phyloP scores from a whole-genome alignment of 768 basidiomycete species.

The Strobilomyces confusus region DNA sequence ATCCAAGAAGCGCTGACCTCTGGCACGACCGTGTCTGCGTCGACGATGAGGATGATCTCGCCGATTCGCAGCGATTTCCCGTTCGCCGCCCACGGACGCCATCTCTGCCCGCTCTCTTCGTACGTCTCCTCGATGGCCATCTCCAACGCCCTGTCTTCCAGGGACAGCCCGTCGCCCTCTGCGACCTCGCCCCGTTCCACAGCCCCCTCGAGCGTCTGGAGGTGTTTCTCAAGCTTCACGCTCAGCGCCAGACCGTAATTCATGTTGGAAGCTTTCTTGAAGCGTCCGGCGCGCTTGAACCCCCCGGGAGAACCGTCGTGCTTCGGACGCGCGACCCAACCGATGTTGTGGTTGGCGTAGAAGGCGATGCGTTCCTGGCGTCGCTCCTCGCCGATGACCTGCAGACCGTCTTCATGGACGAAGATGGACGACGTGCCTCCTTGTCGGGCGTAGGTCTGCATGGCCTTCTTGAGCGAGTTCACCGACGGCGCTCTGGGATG shows the following conservation, averaged over 20 bases:
- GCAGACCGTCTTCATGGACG: conserved; percentile 60
- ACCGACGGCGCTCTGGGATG: conserved; percentile 62
- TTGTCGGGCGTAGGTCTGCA: conserved; percentile 64
- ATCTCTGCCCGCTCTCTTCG: conserved; percentile 52
- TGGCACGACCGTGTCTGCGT: conserved; percentile 86
- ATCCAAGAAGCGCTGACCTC: conserved; percentile 35
- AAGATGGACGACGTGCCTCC: conserved; percentile 57
- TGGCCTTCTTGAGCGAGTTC: conserved; percentile 60
- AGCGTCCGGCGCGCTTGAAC: conserved; percentile 58
- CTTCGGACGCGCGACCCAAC: conserved; percentile 56
- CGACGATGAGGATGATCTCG: conserved; percentile 78
- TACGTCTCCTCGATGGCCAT: conserved; percentile 72
- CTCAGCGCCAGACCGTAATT: conserved; percentile 63
- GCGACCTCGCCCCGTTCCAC: conserved; percentile 38
- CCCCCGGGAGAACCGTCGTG: conserved; percentile 32
- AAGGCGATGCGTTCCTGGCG: conserved; percentile 45
- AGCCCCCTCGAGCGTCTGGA: conserved; percentile 46
- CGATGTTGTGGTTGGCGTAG: conserved; percentile 56
- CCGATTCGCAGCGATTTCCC: conserved; percentile 73
- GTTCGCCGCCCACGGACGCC: conserved; percentile 76
- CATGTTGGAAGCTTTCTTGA: conserved; percentile 95
- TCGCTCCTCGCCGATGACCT: conserved; percentile 44
- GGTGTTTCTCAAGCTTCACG: conserved; percentile 32
- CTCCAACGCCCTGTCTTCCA: conserved; percentile 70
- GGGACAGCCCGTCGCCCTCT: conserved; percentile 31